These are phyloP conservation scores for Millerozyma acaciae DNA, from an alignment of 805 yeast species.

Conservation along the genomic window DNA sequence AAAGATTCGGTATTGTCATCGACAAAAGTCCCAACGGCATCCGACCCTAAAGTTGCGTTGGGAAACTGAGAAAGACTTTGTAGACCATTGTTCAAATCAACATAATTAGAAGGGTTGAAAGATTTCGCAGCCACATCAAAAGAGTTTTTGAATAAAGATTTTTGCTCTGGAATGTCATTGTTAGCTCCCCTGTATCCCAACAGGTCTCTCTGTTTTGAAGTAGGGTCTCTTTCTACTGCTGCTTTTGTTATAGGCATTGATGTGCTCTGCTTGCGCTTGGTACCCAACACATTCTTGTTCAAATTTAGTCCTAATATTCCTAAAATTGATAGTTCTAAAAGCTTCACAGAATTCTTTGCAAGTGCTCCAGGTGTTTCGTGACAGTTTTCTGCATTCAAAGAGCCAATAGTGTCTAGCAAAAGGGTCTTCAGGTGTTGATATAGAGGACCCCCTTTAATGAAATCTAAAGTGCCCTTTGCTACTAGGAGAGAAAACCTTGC, in stretches of 20 bases:
- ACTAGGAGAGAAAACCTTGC: constrained; percentile 61
- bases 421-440: constrained; percentile 64
- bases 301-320: constrained; percentile 55
- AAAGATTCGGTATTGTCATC: constrained; percentile 12
- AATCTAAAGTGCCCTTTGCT: constrained; percentile 76
- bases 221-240: constrained; percentile 21
- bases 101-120: too few relatives aligned
- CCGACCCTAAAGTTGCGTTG: too few relatives aligned
- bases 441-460: constrained; percentile 77
- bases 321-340: constrained; percentile 57
- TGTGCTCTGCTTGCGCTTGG: constrained; percentile 14
- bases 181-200: too few relatives aligned
- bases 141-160: too few relatives aligned
- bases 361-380: constrained; percentile 59
- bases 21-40: not conserved
- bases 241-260: constrained; percentile 18
- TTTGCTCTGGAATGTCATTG: too few relatives aligned
- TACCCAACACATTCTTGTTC: constrained; percentile 13
- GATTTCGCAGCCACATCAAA: too few relatives aligned
- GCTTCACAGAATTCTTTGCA: constrained; percentile 51
- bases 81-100: too few relatives aligned
- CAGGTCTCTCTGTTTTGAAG: too few relatives aligned
- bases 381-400: constrained; percentile 48
- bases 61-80: too few relatives aligned
- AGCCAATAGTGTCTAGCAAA: constrained; percentile 46